Evolutionary conservation across 768 basidiomycete genomes (phyloP), one percentile per base, ranked within the genome.

Genomic region (Arthromyces matolae): DNA sequence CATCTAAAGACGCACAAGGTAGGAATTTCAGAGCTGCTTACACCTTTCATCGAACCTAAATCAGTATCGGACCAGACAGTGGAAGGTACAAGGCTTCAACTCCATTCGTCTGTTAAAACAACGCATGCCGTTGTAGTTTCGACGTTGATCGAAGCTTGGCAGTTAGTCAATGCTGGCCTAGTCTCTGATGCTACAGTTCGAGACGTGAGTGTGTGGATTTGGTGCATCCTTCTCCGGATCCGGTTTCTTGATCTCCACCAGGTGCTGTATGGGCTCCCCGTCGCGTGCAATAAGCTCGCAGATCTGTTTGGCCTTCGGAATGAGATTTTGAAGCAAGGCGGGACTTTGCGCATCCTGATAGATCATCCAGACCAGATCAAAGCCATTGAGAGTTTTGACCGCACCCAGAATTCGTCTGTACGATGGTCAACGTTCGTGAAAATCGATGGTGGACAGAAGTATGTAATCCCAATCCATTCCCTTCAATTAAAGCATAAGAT

Each of bases 1-100:
- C 92, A 93, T 64, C 75, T 93, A 43, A 94, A 93, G 68, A 87
- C 86, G 0, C 86, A 89, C 62, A 89, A 89, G 75, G 86, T 83
- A 60, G 22, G 45, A 28, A 44, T 20, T 12, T 18, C 19, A 59
- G 29, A 28, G 35, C n/a, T n/a, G n/a, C n/a, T n/a, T n/a, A n/a
- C n/a, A n/a, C n/a, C 10, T 24, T n/a, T 22, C 12, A n/a, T 19
- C 32, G 20, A 10, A 52, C 42, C n/a, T 12, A 6, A 10, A 19
- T 22, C 1, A 10, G 20, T 13, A 10, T n/a, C n/a, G n/a, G n/a
- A n/a, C n/a, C 53, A 88, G 87, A 92, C 89, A 1, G 67, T 71
- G 8, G 89, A 93, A 62, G 91, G 90, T 19, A 78, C 83, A 8
- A 71, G 71, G 52, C 64, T 91, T 19, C 89, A 92, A 59, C 72